Evolutionary conservation across 2,329 filamentous ascomycete species (phyloP), one percentile per base, ranked within the genome.

Genomic region (Paecilomyces variotii): DNA sequence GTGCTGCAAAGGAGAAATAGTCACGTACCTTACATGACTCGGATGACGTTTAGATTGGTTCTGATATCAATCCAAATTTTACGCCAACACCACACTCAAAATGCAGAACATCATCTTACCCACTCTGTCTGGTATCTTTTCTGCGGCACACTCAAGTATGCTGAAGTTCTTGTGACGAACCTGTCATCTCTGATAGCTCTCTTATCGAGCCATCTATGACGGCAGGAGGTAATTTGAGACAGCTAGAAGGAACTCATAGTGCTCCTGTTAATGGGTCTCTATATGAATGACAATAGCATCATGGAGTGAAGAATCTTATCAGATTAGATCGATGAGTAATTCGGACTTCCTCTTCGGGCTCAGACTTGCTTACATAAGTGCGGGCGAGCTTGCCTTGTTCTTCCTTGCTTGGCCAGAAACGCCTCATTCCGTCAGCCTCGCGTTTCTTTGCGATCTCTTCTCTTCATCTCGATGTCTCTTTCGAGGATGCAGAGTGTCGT

Each of bases 91-190:
- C 24, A 7, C 14, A n/a, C 50, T 6, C 11, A 25, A 6, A 19
- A 53, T 14, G 45, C 14, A 7, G 39, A 34, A 4, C 27, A n/a
- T 58, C 4, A 64, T 59, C 30, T 28, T 49, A 11, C 69, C 66
- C 19, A 12, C 67, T 72, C 71, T 0, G 72, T 79, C 0, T 76
- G 70, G 68, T 78, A 78, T 60, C 78, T 78, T 64, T 77, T 78
- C 60, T 78, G 78, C 60, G 73, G 75, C 11, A 77, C 71, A 0
- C 65, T 78, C 2, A 70, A 65, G 1, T 65, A 75, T 9, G 55
- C 67, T 0, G 57, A 56, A 0, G 59, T 74, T 4, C 66, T 76
- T 0, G 27, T 0, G 55, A 45, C 3, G 26, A 26, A 26, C 65
- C 75, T 9, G 5, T 64, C 10, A 9, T 51, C 9, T 14, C 10